Conservation (phyloP, 179 eudicot species). For the Gypsophila paniculata region DNA sequence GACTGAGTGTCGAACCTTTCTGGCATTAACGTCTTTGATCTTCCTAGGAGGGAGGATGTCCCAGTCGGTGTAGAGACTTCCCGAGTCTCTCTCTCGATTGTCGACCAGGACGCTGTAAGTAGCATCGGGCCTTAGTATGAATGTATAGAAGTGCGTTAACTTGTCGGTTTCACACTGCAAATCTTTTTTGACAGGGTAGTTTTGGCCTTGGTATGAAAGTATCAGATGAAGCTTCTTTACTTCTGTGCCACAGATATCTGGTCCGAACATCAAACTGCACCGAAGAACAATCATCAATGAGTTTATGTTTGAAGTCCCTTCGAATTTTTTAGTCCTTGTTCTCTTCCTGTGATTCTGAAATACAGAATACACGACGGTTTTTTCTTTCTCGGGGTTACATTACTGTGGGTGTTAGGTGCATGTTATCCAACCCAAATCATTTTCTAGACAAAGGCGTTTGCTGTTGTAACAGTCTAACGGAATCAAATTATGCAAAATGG, state of each 20-base stretch:
- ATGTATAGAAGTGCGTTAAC: slow-evolving; percentile 76
- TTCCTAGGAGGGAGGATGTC: slow-evolving; percentile 72
- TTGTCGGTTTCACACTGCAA: slow-evolving; percentile 87
- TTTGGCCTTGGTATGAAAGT: slow-evolving; percentile 79
- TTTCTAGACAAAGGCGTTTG: no score
- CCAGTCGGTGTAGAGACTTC: slow-evolving; percentile 79
- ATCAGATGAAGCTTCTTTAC: slow-evolving; percentile 73
- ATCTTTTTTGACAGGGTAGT: slow-evolving; percentile 72
- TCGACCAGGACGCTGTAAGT: slow-evolving; percentile 61
- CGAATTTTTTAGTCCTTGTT: no score
- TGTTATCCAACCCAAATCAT: no score
- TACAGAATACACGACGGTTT: no score
- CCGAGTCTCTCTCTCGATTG: slow-evolving; percentile 65
- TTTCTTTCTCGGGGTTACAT: no score
- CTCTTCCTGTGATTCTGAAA: no score
- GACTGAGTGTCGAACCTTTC: slow-evolving; percentile 42
- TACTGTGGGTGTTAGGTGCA: no score
- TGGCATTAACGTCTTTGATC: slow-evolving; percentile 64
- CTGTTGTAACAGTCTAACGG: no score
- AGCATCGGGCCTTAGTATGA: slow-evolving; percentile 72
- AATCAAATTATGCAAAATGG: no score
- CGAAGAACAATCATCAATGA: no score
- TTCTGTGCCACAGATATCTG: slow-evolving; percentile 78
- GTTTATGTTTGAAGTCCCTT: no score
- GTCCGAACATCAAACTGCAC: slow-evolving; percentile 83